These are phyloP conservation scores for Microdochium nivale DNA, from an alignment of 2,329 filamentous ascomycete genomes.

Conservation along the genomic window DNA sequence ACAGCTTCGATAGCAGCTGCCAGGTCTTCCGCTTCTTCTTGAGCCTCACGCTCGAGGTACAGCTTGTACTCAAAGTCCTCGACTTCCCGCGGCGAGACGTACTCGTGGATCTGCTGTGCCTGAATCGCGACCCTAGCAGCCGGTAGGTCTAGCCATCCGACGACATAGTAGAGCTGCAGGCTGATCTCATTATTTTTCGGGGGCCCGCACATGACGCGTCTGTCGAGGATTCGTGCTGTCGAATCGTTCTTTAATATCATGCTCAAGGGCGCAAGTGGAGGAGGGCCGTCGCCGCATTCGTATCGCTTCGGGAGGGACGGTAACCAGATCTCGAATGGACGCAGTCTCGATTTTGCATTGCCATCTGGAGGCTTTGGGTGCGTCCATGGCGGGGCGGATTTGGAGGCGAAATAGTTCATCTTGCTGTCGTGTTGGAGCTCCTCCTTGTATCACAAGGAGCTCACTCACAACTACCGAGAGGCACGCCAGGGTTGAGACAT, in stretches of 20 bases:
- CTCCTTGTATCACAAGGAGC: not conserved
- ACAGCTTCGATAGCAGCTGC: conserved; percentile 11
- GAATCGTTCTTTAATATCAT: conserved; percentile 40
- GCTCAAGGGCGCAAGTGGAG: conserved; percentile 31
- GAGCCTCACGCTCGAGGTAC: conserved; percentile 32
- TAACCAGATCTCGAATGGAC: conserved; percentile 21
- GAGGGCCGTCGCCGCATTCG: conserved; percentile 36
- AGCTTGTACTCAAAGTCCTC: conserved; percentile 48
- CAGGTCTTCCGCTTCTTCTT: conserved; percentile 18
- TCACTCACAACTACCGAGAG: not conserved
- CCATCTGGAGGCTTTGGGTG: not conserved
- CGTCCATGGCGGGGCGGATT: not conserved
- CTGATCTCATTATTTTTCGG: conserved; percentile 17
- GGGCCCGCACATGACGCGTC: conserved; percentile 33
- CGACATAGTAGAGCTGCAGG: conserved; percentile 40
- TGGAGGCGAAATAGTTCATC: not conserved
- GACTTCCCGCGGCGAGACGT: conserved; percentile 45
- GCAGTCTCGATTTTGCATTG: not conserved
- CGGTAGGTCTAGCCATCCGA: conserved; percentile 46
- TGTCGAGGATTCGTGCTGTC: conserved; percentile 48
- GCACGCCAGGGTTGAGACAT: not conserved
- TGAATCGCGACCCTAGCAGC: conserved; percentile 36
- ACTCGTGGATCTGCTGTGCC: conserved; percentile 42
- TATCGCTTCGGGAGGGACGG: conserved; percentile 26
- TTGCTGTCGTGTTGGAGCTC: not conserved